phyloP scores from a whole-genome alignment of 331 rosid species.

The Pyracantha coccinea region DNA sequence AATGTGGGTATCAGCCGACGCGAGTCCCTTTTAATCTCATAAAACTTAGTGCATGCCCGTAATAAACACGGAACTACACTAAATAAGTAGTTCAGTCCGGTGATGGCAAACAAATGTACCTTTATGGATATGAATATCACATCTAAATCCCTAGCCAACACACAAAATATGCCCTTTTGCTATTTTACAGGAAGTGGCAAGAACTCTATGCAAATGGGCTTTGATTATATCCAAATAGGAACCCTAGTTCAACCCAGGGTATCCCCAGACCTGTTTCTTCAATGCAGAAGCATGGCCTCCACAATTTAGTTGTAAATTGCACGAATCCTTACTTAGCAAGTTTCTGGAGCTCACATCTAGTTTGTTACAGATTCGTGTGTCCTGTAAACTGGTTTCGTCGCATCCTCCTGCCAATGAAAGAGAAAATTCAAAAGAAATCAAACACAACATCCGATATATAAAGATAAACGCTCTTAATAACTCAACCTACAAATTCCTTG shows the following conservation, averaged over 20 bases:
- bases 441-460: background rate
- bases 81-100: no score
- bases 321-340: background rate
- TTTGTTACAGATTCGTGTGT: background rate
- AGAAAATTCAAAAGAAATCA: background rate
- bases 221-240: background rate
- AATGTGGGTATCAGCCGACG: no score
- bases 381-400: background rate
- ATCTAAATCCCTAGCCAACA: no score
- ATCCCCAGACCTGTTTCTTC: background rate
- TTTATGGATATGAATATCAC: no score
- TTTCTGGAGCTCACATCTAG: background rate
- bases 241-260: background rate
- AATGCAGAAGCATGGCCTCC: background rate
- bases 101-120: no score
- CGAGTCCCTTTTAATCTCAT: no score
- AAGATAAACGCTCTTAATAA: no score
- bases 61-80: no score
- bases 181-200: background rate
- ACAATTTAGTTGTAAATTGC: background rate
- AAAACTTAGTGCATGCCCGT: no score
- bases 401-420: background rate
- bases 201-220: background rate
- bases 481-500: background rate
- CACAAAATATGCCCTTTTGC: background rate